Percentiles rank a stretch among this genome's conserved stretches.
Evolutionary conservation across 1,139 yeast species (phyloP).

Genomic region (Eremothecium cymbalariae): DNA sequence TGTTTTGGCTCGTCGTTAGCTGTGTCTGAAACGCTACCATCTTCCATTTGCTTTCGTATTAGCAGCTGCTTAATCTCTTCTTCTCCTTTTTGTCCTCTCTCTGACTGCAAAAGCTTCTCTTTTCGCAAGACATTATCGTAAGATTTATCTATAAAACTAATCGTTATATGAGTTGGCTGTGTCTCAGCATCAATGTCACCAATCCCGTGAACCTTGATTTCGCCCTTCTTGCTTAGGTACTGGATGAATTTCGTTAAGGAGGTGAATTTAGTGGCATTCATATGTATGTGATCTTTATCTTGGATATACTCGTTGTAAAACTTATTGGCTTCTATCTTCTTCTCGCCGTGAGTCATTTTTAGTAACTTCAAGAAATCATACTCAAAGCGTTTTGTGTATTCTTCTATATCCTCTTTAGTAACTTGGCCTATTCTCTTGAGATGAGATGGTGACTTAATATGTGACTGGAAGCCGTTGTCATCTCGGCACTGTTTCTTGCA

Average conservation of each 20-base stretch:
- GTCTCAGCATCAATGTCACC: slow-evolving; percentile 33
- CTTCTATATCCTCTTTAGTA: slow-evolving; percentile 41
- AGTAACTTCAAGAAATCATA: slow-evolving; percentile 58
- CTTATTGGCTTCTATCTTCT: slow-evolving; percentile 67
- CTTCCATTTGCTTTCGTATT: slow-evolving; percentile 46
- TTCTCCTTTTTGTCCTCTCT: slow-evolving; percentile 38
- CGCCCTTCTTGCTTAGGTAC: slow-evolving; percentile 50
- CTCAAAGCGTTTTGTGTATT: slow-evolving; percentile 54
- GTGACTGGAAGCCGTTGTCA: slow-evolving; percentile 90
- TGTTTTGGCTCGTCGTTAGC: neutral
- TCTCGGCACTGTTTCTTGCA: slow-evolving; percentile 93
- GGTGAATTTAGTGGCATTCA: slow-evolving; percentile 81
- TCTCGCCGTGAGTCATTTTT: slow-evolving; percentile 70
- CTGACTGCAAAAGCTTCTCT: slow-evolving; percentile 33
- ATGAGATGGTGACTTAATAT: slow-evolving; percentile 71
- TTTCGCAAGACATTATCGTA: slow-evolving; percentile 38
- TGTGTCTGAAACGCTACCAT: slow-evolving; percentile 3
- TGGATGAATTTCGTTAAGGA: slow-evolving; percentile 65
- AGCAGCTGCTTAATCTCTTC: slow-evolving; percentile 38
- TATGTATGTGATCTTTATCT: slow-evolving; percentile 76
- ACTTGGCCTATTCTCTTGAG: slow-evolving; percentile 46
- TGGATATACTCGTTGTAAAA: slow-evolving; percentile 84
- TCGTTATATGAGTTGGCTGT: slow-evolving; percentile 34
- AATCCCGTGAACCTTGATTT: slow-evolving; percentile 45
- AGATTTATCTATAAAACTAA: slow-evolving; percentile 49